phyloP scores from a whole-genome alignment of 2,329 filamentous ascomycete species.

The Trichoderma koningiopsis region DNA sequence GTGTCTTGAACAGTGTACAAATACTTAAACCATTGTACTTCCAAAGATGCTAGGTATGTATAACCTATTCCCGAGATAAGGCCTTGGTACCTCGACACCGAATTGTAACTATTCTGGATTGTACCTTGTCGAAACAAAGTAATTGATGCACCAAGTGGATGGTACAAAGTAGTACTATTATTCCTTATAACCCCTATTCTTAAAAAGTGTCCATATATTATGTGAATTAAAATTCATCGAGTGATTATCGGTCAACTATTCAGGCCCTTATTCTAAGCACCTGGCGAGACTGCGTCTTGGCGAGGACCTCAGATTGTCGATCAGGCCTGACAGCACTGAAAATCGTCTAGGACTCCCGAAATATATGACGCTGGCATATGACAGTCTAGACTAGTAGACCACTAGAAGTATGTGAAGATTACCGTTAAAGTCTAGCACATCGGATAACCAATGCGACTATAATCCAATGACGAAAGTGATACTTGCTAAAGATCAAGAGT shows the following conservation, averaged over 20 bases:
- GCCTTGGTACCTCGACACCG: too few relatives aligned
- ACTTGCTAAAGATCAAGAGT: too few relatives aligned
- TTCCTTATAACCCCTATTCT: not conserved
- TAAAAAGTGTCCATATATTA: not conserved
- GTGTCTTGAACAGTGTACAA: not conserved
- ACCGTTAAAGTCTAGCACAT: not conserved
- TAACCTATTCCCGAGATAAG: too few relatives aligned
- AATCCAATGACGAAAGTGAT: too few relatives aligned
- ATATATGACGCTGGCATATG: not conserved
- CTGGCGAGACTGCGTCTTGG: not conserved
- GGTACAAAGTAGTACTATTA: too few relatives aligned
- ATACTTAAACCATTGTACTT: not conserved
- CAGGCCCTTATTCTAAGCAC: not conserved
- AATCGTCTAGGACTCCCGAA: not conserved
- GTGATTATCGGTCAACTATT: not conserved
- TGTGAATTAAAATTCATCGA: not conserved
- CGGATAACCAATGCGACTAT: too few relatives aligned
- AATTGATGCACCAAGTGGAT: too few relatives aligned
- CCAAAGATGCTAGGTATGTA: too few relatives aligned
- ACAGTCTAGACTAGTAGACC: not conserved
- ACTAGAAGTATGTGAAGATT: not conserved
- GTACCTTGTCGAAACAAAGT: too few relatives aligned
- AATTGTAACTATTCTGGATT: too few relatives aligned
- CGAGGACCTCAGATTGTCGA: not conserved
- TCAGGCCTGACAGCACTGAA: not conserved